Evolutionary conservation across 352 stramenopile genomes (phyloP), one percentile per base, ranked within the genome.

Genomic region (Globisporangium alternatum): DNA sequence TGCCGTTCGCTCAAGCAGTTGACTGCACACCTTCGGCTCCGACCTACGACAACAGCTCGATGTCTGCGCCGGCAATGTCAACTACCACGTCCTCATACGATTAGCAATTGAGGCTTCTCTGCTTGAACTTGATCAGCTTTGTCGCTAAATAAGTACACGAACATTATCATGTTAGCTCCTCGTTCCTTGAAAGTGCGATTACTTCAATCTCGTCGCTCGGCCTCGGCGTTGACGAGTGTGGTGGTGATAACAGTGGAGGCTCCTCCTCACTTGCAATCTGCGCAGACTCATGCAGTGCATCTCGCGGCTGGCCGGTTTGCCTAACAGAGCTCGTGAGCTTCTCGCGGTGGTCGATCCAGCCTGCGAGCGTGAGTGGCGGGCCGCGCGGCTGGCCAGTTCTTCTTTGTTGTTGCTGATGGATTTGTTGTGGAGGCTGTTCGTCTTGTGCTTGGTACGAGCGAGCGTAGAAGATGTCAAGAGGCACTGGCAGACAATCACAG

Each of bases 101-200:
- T 47, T 60, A 55, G 37, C 37, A 39, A 44, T 44, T 19, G 37
- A 44, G n/a, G n/a, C n/a, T n/a, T n/a, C n/a, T n/a, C n/a, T n/a
- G n/a, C n/a, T n/a, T n/a, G 2, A 44, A 2, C 8, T 44, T 44
- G 37, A 44, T 44, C 37, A 44, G 2, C 3, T 17, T 44, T 9
- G 4, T 4, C 37, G 4, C 12, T 44, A 44, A 44, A 44, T 44
- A 44, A 44, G 37, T 44, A 44, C 37, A 44, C 10, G 37, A 17
- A 4, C 37, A 44, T 44, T 44, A 15, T 44, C 12, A 17, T 37
- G 31, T 37, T 8, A 37, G 31, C 9, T 37, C 5, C 31, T 37
- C 37, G 9, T 44, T 44, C 6, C 9, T 44, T 44, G 37, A 15
- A 9, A 44, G 37, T 5, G 37, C 37, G 37, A 19, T 44, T 15